phyloP scores from a whole-genome alignment of 2,329 filamentous ascomycete genomes.

The Trichoderma gracile region DNA sequence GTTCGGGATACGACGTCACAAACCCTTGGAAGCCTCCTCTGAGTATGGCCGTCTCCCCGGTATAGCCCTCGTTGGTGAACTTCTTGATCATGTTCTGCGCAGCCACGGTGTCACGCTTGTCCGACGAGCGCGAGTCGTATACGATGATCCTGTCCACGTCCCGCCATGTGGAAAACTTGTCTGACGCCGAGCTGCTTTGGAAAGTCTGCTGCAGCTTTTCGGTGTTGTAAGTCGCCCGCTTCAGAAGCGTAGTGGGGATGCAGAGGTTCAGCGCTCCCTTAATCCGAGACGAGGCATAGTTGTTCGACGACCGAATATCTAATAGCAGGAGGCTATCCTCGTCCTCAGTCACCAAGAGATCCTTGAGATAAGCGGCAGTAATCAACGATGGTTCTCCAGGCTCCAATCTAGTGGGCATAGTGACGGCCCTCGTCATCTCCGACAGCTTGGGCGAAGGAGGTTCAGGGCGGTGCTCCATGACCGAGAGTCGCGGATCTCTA shows the following conservation, averaged over 20 bases:
- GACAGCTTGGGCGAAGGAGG: slow-evolving; percentile 38
- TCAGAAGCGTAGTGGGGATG: slow-evolving; percentile 90
- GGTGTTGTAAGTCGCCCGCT: slow-evolving; percentile 86
- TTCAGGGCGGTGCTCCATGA: slow-evolving; percentile 51
- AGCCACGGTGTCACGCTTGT: slow-evolving; percentile 76
- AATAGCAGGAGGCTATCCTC: slow-evolving; percentile 63
- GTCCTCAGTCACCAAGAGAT: slow-evolving; percentile 51
- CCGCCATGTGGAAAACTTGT: slow-evolving; percentile 75
- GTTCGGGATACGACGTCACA: slow-evolving; percentile 62
- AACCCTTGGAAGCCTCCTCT: slow-evolving; percentile 81
- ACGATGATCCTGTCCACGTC: slow-evolving; percentile 76
- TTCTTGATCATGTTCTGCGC: slow-evolving; percentile 91
- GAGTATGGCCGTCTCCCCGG: slow-evolving; percentile 71
- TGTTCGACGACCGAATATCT: slow-evolving; percentile 83
- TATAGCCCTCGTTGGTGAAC: slow-evolving; percentile 81
- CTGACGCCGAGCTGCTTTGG: slow-evolving; percentile 66
- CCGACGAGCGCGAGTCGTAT: slow-evolving; percentile 76
- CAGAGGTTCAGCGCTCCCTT: slow-evolving; percentile 85
- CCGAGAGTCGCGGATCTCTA: slow-evolving; percentile 55
- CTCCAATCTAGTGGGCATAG: slow-evolving; percentile 54
- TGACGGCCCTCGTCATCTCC: slow-evolving; percentile 46
- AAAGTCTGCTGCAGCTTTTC: slow-evolving; percentile 87
- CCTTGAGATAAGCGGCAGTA: slow-evolving; percentile 54
- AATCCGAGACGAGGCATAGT: slow-evolving; percentile 74
- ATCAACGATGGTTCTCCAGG: slow-evolving; percentile 53